These are phyloP conservation scores for Laburnicola sp. DNA, from an alignment of 2,329 filamentous ascomycete genomes.

Conservation along the genomic window DNA sequence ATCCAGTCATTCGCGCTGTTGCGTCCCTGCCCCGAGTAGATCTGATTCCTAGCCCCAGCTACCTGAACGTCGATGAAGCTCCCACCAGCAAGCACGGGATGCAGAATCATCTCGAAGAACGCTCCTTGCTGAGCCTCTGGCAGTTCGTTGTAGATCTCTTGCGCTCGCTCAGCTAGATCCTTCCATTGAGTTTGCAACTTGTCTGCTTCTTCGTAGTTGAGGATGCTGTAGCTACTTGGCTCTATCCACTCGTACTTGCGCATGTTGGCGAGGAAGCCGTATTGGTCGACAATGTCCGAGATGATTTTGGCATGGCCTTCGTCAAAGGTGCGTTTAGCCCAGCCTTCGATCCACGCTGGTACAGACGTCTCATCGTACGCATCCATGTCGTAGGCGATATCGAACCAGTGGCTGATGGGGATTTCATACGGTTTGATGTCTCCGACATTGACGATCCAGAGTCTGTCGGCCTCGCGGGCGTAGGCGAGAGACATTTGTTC, in stretches of 20 bases:
- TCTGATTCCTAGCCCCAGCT: conserved; percentile 41
- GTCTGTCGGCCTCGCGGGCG: conserved; percentile 60
- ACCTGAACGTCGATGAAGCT: conserved; percentile 57
- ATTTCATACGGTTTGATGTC: conserved; percentile 68
- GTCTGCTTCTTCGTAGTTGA: conserved; percentile 68
- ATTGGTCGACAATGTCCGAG: conserved; percentile 57
- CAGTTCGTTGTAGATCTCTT: conserved; percentile 60
- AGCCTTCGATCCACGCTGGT: conserved; percentile 59
- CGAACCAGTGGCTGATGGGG: conserved; percentile 68
- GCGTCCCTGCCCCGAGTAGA: conserved; percentile 43
- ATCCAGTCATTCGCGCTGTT: conserved; percentile 46
- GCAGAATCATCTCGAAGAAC: conserved; percentile 66
- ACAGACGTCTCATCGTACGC: conserved; percentile 61
- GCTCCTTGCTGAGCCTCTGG: conserved; percentile 56
- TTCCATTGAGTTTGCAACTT: conserved; percentile 60
- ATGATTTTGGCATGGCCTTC: conserved; percentile 52
- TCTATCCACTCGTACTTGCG: conserved; percentile 67
- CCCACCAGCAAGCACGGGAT: conserved; percentile 62
- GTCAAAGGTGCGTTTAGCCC: conserved; percentile 63
- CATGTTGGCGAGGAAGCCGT: conserved; percentile 60
- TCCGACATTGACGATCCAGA: conserved; percentile 70
- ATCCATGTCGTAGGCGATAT: conserved; percentile 67
- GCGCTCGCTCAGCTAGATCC: conserved; percentile 56
- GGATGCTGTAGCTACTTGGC: conserved; percentile 60
- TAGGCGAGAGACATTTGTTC: conserved; percentile 68